These are phyloP conservation scores for Neofusicoccum parvum DNA, from an alignment of 2,329 filamentous ascomycete genomes.

Conservation along the genomic window DNA sequence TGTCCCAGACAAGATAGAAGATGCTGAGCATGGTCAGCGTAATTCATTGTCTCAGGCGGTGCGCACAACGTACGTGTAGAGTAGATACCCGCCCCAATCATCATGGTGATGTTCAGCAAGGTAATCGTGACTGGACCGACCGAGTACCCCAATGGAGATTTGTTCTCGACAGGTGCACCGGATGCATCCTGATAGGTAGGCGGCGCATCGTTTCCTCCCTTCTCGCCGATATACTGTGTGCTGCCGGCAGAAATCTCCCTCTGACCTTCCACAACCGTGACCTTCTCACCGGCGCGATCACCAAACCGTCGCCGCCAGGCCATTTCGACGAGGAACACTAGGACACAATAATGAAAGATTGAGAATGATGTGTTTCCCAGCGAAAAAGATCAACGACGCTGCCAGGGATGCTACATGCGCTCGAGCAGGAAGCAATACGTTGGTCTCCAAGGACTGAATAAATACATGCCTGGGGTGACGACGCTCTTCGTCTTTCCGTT, in stretches of 20 bases:
- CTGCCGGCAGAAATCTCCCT: background rate
- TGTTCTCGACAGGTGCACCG: conserved; percentile 62
- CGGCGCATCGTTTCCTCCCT: conserved; percentile 54
- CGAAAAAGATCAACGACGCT: background rate
- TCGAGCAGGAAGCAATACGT: background rate
- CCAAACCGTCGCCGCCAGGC: background rate
- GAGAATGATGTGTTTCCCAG: background rate
- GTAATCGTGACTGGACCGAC: conserved; percentile 60
- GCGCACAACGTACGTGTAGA: conserved; percentile 58
- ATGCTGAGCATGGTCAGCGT: conserved; percentile 45
- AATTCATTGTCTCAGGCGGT: background rate
- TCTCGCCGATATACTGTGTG: conserved; percentile 28
- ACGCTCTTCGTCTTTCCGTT: background rate
- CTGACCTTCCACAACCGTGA: background rate
- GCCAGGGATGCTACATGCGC: background rate
- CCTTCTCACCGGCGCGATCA: background rate
- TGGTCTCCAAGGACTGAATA: background rate
- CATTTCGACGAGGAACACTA: background rate
- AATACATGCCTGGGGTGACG: background rate
- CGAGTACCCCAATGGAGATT: conserved; percentile 62
- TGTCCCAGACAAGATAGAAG: conserved; percentile 58
- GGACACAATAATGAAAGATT: background rate
- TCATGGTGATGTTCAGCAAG: conserved; percentile 63
- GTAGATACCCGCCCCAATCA: conserved; percentile 66
- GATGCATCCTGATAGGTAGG: conserved; percentile 62